Evolutionary conservation across 495 filamentous ascomycete genomes (phyloP), one percentile per base, ranked within the genome.

Genomic region (Elaphomyces granulatus): DNA sequence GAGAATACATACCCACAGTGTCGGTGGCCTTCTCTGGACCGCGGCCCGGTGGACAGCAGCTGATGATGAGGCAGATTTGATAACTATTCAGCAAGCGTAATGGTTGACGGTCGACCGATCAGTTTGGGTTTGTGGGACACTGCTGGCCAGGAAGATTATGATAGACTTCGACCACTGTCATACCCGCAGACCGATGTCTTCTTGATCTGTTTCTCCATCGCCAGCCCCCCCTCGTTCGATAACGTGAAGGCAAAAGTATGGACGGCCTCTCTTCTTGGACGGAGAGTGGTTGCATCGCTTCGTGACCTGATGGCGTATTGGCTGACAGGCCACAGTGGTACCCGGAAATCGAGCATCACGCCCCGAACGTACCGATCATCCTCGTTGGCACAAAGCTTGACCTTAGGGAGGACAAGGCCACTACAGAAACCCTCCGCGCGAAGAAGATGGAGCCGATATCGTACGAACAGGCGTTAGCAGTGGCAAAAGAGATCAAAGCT

Each of bases 1-100:
- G 90, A 48, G 90, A 98, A 69, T 98, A 98, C 56, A 95, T 98
- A 55, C 90, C 90, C 49, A 98, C 90, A 44, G 92, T 96, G 88
- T 96, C 67, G 70, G 83, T 78, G 34, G 14, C 32, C 26, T 41
- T 35, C 26, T 44, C 20, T 16, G 14, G 18, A 14, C 37, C 14
- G 41, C 28, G 45, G 12, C 36, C 21, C 43, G 44, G 19, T 38
- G 43, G 40, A 51, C 20, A 9, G 23, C 36, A 21, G 34, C 40
- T 41, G 10, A 54, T 2, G 20, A n/a, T 16, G 15, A 4, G 15
- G n/a, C 51, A 98, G 90, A 42, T 98, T 98, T 58, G 90, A 98
- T 55, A 98, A 98, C 64, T 98, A 98, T 66, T 94, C 90, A 35
- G 90, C 90, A 38, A 92, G 82, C 66, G 90, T 98, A 19, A 94